Base-by-base conservation (phyloP, 164 flowering plant genomes). In the Cinnamomum chago region DNA sequence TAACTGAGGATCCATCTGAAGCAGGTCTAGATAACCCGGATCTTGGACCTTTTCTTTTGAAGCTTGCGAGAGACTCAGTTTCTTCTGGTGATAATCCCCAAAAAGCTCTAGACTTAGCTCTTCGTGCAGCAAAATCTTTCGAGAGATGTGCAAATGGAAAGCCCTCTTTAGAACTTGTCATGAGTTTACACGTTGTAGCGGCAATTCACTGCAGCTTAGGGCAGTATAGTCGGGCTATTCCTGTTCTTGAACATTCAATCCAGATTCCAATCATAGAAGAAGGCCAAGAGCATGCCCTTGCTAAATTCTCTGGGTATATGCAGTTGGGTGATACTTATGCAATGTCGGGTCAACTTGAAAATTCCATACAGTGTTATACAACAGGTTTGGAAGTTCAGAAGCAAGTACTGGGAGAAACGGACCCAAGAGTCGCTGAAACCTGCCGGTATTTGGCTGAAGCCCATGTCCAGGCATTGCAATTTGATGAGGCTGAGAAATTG, bases 311-410 rank as follows among this genome's bases (percentile, higher is more conserved):
- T 2, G 98, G 99, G 35, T 83, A 88, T 73, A 93, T 93, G 99
- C 99, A 95, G 79, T 76, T 95, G 81, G 99, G 99, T 67, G 99
- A 95, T 76, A 92, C 97, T 27, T 91, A 83, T 76, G 92, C 98
- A 0, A 92, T 93, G 90, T 62, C 91, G 72, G 99, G 99, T 50
- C 93, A 86, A 76, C 92, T 95, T 51, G 97, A 91, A 81, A 89
- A 90, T 67, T 90, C 99, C 40, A 81, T 90, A 70, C 23, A 68
- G 20, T 87, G 89, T 75, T 95, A 95, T 78, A 81, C 84, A 20
- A 75, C 76, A 9, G 99, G 98, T 52, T 76, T 95, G 79, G 90
- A 88, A 73, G 77, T 92, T 52, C 99, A 95, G 83, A 88, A 71
- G 75, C 86, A 86, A 71, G 87, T 80, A 33, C 77, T 95, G 68